Evolutionary conservation across 352 stramenopile genomes (phyloP), one percentile per base, ranked within the genome.

Genomic region (Plasmopara muralis): DNA sequence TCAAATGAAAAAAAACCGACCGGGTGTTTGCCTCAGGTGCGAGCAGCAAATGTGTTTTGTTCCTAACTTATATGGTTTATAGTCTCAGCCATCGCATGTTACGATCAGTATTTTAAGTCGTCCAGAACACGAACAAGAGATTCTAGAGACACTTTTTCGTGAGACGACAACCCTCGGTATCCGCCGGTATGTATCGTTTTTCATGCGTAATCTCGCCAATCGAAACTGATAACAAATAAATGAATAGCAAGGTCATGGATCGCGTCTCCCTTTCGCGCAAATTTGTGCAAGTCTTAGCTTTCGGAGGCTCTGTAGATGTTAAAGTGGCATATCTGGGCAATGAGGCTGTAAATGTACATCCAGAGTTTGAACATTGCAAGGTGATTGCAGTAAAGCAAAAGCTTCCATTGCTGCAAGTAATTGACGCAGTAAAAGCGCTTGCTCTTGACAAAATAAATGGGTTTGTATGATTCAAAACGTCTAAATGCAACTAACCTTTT

Each of bases 1-100:
- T 58, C 73, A 90, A 37, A 97, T 97, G 89, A 97, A 97, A 69
- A 97, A 97, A 65, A 85, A 82, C 25, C 77, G 87, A 0, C 80
- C 83, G 5, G 87, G 64, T 1, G 64, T 85, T 16, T 77, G 85
- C 25, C 65, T 97, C 40, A 87, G 72, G 78, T 89, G 57, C 13
- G 42, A 47, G 13, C 6, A 20, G 16, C 37, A 44, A 6, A 30
- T 1, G 12, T 54, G 6, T 45, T 40, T 41, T 15, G 25, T 29
- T 50, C 0, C 28, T 44, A 14, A 25, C 20, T 3, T 1, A 25
- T 25, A 25, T 25, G 20, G 20, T 25, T 25, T 1, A 25, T 25
- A 25, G 20, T 25, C 20, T 25, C 15, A 31, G 35, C 8, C 59
- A 15, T 12, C 30, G 37, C 10, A 33, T 39, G 28, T 55, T 16